These are phyloP conservation scores for Silene uniflora DNA, from an alignment of 148 eudicot genomes.

Conservation along the genomic window DNA sequence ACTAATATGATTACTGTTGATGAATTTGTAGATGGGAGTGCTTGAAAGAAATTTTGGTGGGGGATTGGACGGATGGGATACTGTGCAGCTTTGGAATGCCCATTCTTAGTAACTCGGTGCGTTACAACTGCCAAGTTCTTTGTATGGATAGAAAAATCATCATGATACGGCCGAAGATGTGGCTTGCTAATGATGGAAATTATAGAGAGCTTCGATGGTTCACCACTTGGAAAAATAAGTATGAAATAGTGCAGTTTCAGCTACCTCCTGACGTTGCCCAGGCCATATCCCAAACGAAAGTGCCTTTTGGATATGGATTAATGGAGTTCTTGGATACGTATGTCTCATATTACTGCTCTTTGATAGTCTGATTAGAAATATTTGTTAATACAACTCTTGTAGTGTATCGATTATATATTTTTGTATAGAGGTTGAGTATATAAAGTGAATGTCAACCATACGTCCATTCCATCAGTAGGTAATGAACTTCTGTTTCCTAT, in stretches of 20 bases:
- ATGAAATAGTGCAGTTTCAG: conserved; percentile 61
- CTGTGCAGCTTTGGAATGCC: conserved; percentile 98
- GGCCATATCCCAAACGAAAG: conserved; percentile 54
- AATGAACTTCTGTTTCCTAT: too few species aligned
- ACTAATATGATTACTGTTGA: not conserved
- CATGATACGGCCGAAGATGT: conserved; percentile 93
- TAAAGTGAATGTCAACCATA: too few species aligned
- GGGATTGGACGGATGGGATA: conserved; percentile 83
- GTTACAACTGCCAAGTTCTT: conserved; percentile 88
- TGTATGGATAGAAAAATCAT: conserved; percentile 79
- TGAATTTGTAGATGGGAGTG: conserved; percentile 81
- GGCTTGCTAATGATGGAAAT: conserved; percentile 95
- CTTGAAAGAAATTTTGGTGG: conserved; percentile 67
- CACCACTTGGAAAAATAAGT: conserved; percentile 80
- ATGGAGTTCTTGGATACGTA: conserved; percentile 85
- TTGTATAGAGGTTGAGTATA: too few species aligned
- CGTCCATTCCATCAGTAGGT: too few species aligned
- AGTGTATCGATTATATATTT: too few species aligned
- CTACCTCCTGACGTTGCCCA: conserved; percentile 66
- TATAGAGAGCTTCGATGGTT: conserved; percentile 95
- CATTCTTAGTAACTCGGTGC: conserved; percentile 66
- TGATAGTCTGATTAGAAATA: not conserved
- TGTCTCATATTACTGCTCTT: conserved; percentile 16
- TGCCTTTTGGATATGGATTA: conserved; percentile 86
- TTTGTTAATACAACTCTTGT: not conserved